Evolutionary conservation across 1,284 basidiomycete genomes (phyloP), one percentile per base, ranked within the genome.

Genomic region (Malassezia pachydermatis): DNA sequence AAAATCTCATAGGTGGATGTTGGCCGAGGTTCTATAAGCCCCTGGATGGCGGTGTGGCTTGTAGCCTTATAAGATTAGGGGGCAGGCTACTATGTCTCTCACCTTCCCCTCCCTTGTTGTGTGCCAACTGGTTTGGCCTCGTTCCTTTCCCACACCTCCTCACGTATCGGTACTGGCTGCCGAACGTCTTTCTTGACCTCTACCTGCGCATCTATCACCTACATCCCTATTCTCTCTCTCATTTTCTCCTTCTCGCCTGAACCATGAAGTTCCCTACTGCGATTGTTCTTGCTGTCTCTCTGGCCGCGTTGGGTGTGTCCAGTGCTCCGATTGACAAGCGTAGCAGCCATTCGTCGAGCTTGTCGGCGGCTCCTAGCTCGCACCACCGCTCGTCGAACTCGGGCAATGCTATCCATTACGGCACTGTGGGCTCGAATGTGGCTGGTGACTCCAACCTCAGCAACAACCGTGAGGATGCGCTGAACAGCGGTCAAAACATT

Each of bases 91-190:
- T n/a, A 8, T 8, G 9, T 32, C 40, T 5, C 20, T 13, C 17
- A 11, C 29, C 29, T 43, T 33, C 20, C 41, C 30, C 19, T 10
- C 41, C 41, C 41, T 25, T 17, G 19, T 8, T 41, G 13, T 16
- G 38, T 38, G 40, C 48, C 48, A 45, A 51, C 48, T 40, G 48
- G 48, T 34, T 51, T 51, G 48, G 48, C 37, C 36, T 16, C 11
- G 2, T 20, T 44, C 35, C 36, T 36, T 27, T 30, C 28, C 33
- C 35, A n/a, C 29, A 11, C 4, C 20, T 3, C 27, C 32, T 17
- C 3, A 30, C 19, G 23, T 14, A 8, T 27, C 24, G 35, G 35
- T 32, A 49, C 47, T 43, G 47, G 47, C 24, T 42, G 27, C n/a
- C n/a, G n/a, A n/a, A n/a, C n/a, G n/a, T n/a, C n/a, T n/a, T n/a